Percentiles rank a stretch among this genome's conserved stretches.
Conservation (phyloP, 2,329 filamentous ascomycete genomes). For the Fusarium poae region DNA sequence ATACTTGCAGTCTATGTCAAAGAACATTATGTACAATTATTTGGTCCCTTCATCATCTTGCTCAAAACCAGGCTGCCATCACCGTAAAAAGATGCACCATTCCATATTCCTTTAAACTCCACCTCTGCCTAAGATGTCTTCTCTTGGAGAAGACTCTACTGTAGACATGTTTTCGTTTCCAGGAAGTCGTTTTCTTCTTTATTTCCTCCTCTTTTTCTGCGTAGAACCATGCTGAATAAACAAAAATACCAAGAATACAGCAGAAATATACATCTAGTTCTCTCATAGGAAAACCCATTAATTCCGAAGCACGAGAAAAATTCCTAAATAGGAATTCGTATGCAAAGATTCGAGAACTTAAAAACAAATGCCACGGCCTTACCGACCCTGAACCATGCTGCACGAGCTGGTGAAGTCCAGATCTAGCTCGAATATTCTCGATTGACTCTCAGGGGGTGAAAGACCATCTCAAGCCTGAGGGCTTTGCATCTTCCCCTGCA, state of each 20-base stretch:
- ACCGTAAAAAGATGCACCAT: neutral
- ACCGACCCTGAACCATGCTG: neutral
- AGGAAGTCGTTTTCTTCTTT: no score
- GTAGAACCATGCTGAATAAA: no score
- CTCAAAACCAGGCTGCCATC: neutral
- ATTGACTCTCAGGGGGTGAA: neutral
- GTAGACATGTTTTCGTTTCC: neutral
- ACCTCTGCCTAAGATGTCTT: neutral
- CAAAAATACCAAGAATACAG: neutral
- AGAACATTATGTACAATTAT: neutral
- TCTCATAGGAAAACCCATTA: no score
- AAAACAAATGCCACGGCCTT: no score
- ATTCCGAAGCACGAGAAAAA: no score
- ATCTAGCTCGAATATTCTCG: neutral
- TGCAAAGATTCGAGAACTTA: no score
- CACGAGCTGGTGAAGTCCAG: neutral
- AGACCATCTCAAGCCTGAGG: neutral
- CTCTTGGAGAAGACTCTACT: neutral
- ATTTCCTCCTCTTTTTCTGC: no score
- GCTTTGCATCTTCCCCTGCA: neutral
- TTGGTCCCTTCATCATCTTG: neutral
- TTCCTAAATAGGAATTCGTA: no score
- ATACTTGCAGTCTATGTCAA: neutral
- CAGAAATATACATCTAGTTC: neutral
- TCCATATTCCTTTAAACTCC: neutral